These are phyloP conservation scores for Fusarium miscanthi DNA, from an alignment of 2,329 filamentous ascomycete genomes.

Conservation along the genomic window DNA sequence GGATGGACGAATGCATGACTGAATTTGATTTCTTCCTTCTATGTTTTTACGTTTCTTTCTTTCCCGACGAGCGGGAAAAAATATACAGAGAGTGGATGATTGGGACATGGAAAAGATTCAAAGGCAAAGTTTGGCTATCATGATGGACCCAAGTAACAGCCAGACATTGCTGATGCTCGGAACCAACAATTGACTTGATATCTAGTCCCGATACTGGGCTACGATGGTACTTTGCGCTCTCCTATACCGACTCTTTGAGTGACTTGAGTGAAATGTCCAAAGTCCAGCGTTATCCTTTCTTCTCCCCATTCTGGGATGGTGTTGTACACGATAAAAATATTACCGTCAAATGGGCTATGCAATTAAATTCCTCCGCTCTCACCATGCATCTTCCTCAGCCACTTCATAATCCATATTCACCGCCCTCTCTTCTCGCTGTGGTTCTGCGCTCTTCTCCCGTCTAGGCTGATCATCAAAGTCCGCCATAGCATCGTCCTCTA, in stretches of 20 bases:
- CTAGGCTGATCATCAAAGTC: slow-evolving; percentile 37
- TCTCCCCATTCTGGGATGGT: neutral
- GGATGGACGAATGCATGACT: slow-evolving; percentile 46
- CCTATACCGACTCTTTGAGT: neutral
- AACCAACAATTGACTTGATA: slow-evolving; percentile 26
- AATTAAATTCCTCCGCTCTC: slow-evolving; percentile 19
- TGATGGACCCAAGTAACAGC: neutral
- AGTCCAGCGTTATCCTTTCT: neutral
- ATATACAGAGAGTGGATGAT: slow-evolving; percentile 6
- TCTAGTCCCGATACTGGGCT: slow-evolving; percentile 34
- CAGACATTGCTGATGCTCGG: slow-evolving; percentile 1
- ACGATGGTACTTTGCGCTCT: slow-evolving; percentile 10
- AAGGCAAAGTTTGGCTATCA: slow-evolving; percentile 3
- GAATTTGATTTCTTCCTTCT: slow-evolving; percentile 23
- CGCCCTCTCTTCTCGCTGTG: slow-evolving; percentile 47
- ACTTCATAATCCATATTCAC: slow-evolving; percentile 66
- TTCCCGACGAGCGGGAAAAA: slow-evolving; percentile 6
- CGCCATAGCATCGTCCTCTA: slow-evolving; percentile 44
- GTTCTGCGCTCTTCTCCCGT: slow-evolving; percentile 23
- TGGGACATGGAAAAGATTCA: neutral
- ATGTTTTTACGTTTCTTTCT: slow-evolving; percentile 1
- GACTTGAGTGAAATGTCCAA: neutral
- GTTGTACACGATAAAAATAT: neutral
- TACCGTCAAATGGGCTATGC: neutral
- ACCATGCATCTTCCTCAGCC: slow-evolving; percentile 63